Evolutionary conservation across 306 rosid genomes (phyloP).

Genomic region (Carpinus viminea): DNA sequence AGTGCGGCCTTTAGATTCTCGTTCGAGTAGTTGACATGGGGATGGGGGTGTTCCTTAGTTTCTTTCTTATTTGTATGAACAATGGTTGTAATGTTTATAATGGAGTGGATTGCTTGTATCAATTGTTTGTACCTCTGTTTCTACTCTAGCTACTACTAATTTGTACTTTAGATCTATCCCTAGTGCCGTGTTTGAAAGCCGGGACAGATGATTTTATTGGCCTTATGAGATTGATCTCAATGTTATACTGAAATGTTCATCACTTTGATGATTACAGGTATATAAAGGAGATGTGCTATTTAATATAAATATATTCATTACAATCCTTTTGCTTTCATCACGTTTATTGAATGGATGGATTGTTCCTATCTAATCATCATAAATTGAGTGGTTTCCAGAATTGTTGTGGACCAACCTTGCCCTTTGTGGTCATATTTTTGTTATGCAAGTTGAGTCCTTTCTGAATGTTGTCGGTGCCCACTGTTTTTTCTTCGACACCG

Average conservation of each 20-base stretch:
- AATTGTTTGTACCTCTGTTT: conserved; percentile 35
- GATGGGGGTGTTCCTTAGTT: not conserved
- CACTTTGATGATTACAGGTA: not conserved
- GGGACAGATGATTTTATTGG: conserved; percentile 9
- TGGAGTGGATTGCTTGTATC: conserved; percentile 31
- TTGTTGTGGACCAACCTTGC: not conserved
- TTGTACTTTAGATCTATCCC: conserved; percentile 28
- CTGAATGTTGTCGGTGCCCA: not conserved
- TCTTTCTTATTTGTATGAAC: conserved; percentile 13
- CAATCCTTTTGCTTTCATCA: not conserved
- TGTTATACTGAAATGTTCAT: conserved; percentile 6
- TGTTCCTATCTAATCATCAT: not conserved
- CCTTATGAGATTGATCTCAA: not conserved
- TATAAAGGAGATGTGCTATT: not conserved
- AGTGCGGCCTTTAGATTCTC: conserved; percentile 50
- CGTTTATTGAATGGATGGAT: not conserved
- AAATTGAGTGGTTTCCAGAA: not conserved
- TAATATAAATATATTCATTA: not conserved
- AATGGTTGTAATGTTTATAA: conserved; percentile 17
- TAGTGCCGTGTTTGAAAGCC: not conserved
- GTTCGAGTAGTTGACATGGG: conserved; percentile 54
- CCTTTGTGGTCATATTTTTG: not conserved
- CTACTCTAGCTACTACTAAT: conserved; percentile 24
- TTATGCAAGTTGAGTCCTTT: not conserved
- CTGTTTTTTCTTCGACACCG: not conserved